Evolutionary conservation across 352 stramenopile genomes (phyloP).

Genomic region (Blastocystis sp.): DNA sequence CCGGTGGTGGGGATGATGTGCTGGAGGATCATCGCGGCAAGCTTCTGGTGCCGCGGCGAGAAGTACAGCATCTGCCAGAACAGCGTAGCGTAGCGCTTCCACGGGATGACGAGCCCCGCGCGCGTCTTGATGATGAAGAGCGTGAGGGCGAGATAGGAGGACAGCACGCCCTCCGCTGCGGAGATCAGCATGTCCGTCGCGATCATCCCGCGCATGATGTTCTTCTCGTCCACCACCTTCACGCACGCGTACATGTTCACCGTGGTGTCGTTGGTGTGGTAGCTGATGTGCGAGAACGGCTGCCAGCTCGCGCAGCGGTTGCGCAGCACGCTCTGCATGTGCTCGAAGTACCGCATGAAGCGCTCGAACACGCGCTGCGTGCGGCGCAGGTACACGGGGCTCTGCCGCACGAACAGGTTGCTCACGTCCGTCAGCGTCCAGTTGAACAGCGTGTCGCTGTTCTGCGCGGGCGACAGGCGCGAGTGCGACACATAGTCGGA

Average conservation of each 20-base stretch:
- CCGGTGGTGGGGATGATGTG: constrained; percentile 21
- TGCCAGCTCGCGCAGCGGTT: constrained; percentile 51
- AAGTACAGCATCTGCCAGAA: constrained; percentile 51
- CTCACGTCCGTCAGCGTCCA: constrained; percentile 49
- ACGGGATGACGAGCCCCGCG: not conserved
- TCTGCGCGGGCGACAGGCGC: constrained; percentile 35
- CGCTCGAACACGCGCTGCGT: constrained; percentile 3
- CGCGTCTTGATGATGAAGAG: constrained; percentile 44
- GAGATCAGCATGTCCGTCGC: constrained; percentile 66
- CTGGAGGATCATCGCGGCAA: constrained; percentile 52
- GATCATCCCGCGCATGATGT: constrained; percentile 60
- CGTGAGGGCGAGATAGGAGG: constrained; percentile 50
- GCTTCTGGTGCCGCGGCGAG: constrained; percentile 58
- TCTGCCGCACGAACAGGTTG: constrained; percentile 33
- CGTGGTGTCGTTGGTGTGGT: constrained; percentile 4
- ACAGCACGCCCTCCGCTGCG: constrained; percentile 17
- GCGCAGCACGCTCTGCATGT: constrained; percentile 19
- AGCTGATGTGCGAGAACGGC: constrained; percentile 54
- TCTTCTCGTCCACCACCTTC: constrained; percentile 53
- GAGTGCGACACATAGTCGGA: constrained; percentile 26
- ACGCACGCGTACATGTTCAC: constrained; percentile 30
- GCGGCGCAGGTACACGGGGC: not conserved
- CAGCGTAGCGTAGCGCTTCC: not conserved
- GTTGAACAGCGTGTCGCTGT: constrained; percentile 26
- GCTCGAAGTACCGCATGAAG: constrained; percentile 24